These are phyloP conservation scores for Tetracladium marchalianum DNA, from an alignment of 495 filamentous ascomycete genomes.

Conservation along the genomic window DNA sequence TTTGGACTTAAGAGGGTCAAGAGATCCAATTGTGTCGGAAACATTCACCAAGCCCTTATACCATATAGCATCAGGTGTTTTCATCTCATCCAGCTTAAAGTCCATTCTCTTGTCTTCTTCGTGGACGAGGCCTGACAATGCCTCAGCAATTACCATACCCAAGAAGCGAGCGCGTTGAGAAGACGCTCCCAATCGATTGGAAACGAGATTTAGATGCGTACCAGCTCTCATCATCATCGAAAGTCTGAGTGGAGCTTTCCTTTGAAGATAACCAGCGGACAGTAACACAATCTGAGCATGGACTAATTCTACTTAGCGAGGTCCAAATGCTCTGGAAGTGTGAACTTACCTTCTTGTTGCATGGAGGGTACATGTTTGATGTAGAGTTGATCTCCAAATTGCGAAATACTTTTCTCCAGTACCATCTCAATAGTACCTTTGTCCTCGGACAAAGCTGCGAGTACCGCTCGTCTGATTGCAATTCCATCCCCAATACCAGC, in stretches of 20 bases:
- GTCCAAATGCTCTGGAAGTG: neutral
- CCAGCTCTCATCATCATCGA: slow-evolving; percentile 58
- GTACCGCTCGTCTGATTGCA: slow-evolving; percentile 52
- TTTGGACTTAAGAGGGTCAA: slow-evolving; percentile 26
- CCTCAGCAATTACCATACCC: slow-evolving; percentile 81
- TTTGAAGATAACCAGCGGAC: slow-evolving; percentile 63
- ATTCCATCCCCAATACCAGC: slow-evolving; percentile 54
- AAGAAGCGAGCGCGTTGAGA: slow-evolving; percentile 69
- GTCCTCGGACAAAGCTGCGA: slow-evolving; percentile 48
- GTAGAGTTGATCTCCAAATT: slow-evolving; percentile 78
- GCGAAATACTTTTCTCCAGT: slow-evolving; percentile 53
- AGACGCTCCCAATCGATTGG: slow-evolving; percentile 73
- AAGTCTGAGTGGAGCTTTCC: slow-evolving; percentile 48
- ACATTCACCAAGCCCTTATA: slow-evolving; percentile 58
- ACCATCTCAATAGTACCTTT: slow-evolving; percentile 43
- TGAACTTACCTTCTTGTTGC: slow-evolving; percentile 67
- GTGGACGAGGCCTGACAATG: slow-evolving; percentile 73
- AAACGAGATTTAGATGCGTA: slow-evolving; percentile 64
- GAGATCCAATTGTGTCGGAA: slow-evolving; percentile 51
- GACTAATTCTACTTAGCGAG: slow-evolving; percentile 35
- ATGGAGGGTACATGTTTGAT: slow-evolving; percentile 74
- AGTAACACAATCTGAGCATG: slow-evolving; percentile 74
- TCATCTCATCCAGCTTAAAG: slow-evolving; percentile 77
- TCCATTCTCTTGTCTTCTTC: slow-evolving; percentile 59
- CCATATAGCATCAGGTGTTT: slow-evolving; percentile 62